Evolutionary conservation across 2,329 filamentous ascomycete genomes (phyloP).

Genomic region (Chrysoporthe puriensis): DNA sequence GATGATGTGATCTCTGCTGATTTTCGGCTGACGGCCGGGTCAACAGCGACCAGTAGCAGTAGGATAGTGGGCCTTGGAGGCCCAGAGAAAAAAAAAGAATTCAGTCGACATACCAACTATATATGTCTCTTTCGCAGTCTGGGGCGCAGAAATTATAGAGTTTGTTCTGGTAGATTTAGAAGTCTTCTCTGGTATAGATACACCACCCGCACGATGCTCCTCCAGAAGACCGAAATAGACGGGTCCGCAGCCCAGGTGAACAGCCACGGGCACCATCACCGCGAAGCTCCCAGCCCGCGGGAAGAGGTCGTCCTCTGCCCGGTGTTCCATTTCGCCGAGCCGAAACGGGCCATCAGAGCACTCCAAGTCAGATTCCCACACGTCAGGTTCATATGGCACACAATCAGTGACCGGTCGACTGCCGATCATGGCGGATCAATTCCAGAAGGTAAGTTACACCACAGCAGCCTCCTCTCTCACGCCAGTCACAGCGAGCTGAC

Average conservation of each 20-base stretch:
- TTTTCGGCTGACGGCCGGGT: background rate
- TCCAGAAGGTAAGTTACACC: conserved; percentile 9
- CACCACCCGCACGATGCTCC: background rate
- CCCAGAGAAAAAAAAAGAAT: background rate
- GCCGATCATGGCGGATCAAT: background rate
- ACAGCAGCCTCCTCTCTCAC: too few relatives aligned
- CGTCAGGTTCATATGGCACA: conserved; percentile 21
- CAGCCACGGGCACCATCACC: conserved; percentile 6
- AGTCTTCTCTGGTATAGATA: background rate
- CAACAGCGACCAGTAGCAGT: background rate
- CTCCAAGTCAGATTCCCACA: conserved; percentile 11
- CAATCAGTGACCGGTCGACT: background rate
- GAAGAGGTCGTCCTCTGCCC: conserved; percentile 2
- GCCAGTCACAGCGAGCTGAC: background rate
- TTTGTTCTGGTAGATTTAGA: too few relatives aligned
- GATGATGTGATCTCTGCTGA: background rate
- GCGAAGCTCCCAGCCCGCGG: background rate
- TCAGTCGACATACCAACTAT: background rate
- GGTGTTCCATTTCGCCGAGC: conserved; percentile 11
- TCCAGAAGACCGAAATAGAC: background rate
- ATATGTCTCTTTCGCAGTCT: background rate
- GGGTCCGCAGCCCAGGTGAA: background rate
- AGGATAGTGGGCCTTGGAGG: background rate
- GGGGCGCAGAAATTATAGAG: too few relatives aligned
- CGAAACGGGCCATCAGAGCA: conserved; percentile 6